Conservation (phyloP, 1,284 basidiomycete genomes). For the Marasmius fiardii region DNA sequence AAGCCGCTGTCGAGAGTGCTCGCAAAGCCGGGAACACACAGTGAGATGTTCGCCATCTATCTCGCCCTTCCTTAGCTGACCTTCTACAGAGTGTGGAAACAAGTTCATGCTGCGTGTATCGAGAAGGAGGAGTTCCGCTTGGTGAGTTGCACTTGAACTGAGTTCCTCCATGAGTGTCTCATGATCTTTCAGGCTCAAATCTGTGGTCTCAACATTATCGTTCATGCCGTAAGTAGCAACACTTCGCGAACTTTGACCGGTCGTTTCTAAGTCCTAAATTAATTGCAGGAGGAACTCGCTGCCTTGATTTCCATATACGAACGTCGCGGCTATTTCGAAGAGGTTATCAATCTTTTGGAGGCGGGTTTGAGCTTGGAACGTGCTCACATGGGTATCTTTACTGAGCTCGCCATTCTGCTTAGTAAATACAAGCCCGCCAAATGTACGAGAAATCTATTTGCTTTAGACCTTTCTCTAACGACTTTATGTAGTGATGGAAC, state of each 20-base stretch:
- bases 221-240: conserved; percentile 70
- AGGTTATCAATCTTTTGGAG: conserved; percentile 89
- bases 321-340: conserved; percentile 90
- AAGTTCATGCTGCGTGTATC: conserved; percentile 97
- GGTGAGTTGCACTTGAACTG: conserved; percentile 30
- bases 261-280: conserved; percentile 1
- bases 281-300: conserved; percentile 78
- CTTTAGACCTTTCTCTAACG: conserved; percentile 7
- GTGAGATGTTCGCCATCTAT: conserved; percentile 39
- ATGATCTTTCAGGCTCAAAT: conserved; percentile 77
- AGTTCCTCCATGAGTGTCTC: background rate
- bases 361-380: conserved; percentile 94
- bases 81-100: conserved; percentile 91
- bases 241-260: background rate
- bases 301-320: conserved; percentile 87
- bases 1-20: conserved; percentile 97
- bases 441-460: conserved; percentile 45
- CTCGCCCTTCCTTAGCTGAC: background rate
- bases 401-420: conserved; percentile 91
- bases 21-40: conserved; percentile 99
- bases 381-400: conserved; percentile 94
- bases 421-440: conserved; percentile 97
- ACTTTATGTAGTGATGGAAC: conserved; percentile 84
- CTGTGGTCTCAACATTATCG: conserved; percentile 93
- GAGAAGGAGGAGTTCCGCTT: conserved; percentile 97